phyloP scores from a whole-genome alignment of 306 rosid genomes.

The Acacia crassicarpa region DNA sequence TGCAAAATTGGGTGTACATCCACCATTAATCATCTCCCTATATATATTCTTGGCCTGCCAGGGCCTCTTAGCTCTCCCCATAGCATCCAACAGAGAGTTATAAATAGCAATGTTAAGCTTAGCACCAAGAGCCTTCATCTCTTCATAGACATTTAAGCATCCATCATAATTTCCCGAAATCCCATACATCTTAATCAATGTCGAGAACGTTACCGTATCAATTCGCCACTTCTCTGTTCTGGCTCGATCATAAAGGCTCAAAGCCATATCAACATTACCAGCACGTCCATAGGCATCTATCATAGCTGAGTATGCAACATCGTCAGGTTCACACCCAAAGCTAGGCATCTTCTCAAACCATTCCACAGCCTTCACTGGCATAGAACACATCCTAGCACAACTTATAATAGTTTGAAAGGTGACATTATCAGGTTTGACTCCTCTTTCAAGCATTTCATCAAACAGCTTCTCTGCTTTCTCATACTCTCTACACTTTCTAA shows the following conservation, averaged over 20 bases:
- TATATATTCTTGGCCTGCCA: conserved; percentile 69
- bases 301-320: conserved; percentile 57
- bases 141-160: conserved; percentile 76
- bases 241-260: conserved; percentile 71
- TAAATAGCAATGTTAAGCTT: conserved; percentile 56
- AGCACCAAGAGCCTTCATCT: conserved; percentile 78
- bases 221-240: conserved; percentile 75
- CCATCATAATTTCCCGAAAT: conserved; percentile 68
- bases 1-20: conserved; percentile 55
- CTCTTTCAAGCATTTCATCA: conserved; percentile 73
- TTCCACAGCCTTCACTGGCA: conserved; percentile 69
- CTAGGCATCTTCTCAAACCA: conserved; percentile 81
- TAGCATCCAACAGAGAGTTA: conserved; percentile 70
- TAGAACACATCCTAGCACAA: conserved; percentile 56
- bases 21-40: conserved; percentile 66
- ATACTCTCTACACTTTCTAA: conserved; percentile 52
- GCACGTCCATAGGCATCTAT: conserved; percentile 74
- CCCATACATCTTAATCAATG: conserved; percentile 75
- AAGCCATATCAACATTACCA: conserved; percentile 72
- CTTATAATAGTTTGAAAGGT: conserved; percentile 77
- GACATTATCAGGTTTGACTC: conserved; percentile 60
- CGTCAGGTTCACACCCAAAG: conserved; percentile 64
- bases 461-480: conserved; percentile 81
- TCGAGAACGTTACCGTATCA: conserved; percentile 54
- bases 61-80: conserved; percentile 76